These are phyloP conservation scores for Mrakia frigida DNA, from an alignment of 768 basidiomycete species.

Conservation along the genomic window DNA sequence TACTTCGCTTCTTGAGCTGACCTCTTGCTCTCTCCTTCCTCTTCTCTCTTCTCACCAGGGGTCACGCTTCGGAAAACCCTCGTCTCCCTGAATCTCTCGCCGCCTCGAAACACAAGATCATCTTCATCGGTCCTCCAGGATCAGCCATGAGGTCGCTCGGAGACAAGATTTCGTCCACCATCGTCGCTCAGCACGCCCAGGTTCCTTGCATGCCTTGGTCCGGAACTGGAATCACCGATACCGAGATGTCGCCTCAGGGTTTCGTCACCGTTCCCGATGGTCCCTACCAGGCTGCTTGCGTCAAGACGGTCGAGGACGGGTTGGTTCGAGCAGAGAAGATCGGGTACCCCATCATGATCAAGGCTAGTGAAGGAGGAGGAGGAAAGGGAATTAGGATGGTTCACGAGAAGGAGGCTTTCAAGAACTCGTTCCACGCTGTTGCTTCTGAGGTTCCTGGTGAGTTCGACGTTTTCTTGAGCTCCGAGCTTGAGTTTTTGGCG, in stretches of 20 bases:
- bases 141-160: constrained; percentile 98
- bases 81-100: constrained; percentile 88
- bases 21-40: neutral
- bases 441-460: constrained; percentile 92
- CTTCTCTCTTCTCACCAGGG: constrained; percentile 46
- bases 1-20: neutral
- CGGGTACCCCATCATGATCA: constrained; percentile 98
- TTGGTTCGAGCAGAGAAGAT: constrained; percentile 75
- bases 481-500: constrained; percentile 24
- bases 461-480: constrained; percentile 31
- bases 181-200: constrained; percentile 91
- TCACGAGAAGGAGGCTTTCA: constrained; percentile 76
- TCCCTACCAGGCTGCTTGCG: constrained; percentile 82
- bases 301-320: constrained; percentile 81
- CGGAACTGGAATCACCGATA: constrained; percentile 86
- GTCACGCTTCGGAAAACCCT: constrained; percentile 98
- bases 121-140: constrained; percentile 98
- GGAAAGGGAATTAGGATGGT: constrained; percentile 99
- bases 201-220: constrained; percentile 99
- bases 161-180: constrained; percentile 99
- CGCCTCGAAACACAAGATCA: constrained; percentile 88
- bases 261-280: constrained; percentile 92
- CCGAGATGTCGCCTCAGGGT: constrained; percentile 72
- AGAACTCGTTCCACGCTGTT: constrained; percentile 89
- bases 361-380: constrained; percentile 97